Evolutionary conservation across 75 land plant genomes (phyloP).

Genomic region (Cryptomeria japonica): DNA sequence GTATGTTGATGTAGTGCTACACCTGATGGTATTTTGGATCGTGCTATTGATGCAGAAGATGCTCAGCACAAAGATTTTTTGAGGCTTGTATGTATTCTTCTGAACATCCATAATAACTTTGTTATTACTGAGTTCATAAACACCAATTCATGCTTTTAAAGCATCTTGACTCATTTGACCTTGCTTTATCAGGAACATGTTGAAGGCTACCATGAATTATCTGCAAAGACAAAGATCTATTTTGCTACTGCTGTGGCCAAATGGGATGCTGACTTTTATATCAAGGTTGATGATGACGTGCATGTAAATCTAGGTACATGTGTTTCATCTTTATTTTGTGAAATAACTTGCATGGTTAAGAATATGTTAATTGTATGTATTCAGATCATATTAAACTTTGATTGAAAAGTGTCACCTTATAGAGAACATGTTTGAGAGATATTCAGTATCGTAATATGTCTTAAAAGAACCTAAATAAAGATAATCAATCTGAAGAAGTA

Average conservation of each 20-base stretch:
- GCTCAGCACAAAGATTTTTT: conserved; percentile 70
- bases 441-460: neutral
- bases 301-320: conserved; percentile 48
- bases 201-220: conserved; percentile 71
- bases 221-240: conserved; percentile 68
- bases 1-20: conserved; percentile 43
- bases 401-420: neutral
- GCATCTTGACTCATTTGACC: neutral
- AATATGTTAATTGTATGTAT: neutral
- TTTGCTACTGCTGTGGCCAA: conserved; percentile 59
- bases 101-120: neutral
- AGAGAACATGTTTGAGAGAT: neutral
- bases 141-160: neutral
- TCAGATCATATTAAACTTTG: neutral
- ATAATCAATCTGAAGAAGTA: conserved; percentile 1
- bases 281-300: conserved; percentile 64
- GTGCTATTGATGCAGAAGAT: conserved; percentile 77
- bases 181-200: conserved; percentile 41
- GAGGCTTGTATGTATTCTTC: conserved; percentile 57
- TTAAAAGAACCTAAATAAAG: neutral
- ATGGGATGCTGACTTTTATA: conserved; percentile 75
- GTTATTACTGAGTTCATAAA: neutral
- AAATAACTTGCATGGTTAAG: neutral
- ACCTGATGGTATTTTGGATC: conserved; percentile 67
- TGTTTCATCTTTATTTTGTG: neutral